These are phyloP conservation scores for Boletus mariae DNA, from an alignment of 1,284 basidiomycete genomes.

Conservation along the genomic window DNA sequence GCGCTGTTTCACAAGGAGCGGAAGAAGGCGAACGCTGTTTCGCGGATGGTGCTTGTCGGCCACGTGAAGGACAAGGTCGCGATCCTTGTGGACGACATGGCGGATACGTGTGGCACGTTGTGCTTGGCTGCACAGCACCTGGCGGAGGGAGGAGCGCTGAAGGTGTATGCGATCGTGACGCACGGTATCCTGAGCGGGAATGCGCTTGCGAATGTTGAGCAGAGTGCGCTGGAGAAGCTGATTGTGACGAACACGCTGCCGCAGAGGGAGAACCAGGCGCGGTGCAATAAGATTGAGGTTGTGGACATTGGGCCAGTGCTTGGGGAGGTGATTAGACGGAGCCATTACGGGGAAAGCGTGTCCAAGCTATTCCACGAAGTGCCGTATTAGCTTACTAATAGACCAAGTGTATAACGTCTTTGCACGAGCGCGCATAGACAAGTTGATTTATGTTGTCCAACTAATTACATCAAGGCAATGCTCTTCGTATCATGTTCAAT, in stretches of 20 bases:
- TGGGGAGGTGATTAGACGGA: constrained; percentile 94
- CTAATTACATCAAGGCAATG: constrained; percentile 43
- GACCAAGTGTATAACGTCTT: constrained; percentile 8
- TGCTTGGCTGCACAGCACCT: constrained; percentile 90
- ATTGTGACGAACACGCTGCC: constrained; percentile 99
- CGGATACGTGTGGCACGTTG: constrained; percentile 98
- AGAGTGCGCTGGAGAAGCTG: constrained; percentile 86
- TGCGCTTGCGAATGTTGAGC: constrained; percentile 71
- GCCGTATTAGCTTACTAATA: constrained; percentile 58
- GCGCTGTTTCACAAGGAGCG: constrained; percentile 99
- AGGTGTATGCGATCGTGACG: constrained; percentile 92
- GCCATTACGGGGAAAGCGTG: constrained; percentile 82
- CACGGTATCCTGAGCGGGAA: constrained; percentile 95
- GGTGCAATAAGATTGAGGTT: constrained; percentile 88
- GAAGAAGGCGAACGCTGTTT: constrained; percentile 99
- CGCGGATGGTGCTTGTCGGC: constrained; percentile 97
- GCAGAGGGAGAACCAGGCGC: constrained; percentile 73
- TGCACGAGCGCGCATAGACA: neutral
- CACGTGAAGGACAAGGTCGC: constrained; percentile 91
- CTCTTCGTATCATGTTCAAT: constrained; percentile 62
- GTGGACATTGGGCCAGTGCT: constrained; percentile 95
- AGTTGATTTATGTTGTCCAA: constrained; percentile 24
- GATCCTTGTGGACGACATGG: constrained; percentile 99
- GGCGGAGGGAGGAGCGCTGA: constrained; percentile 83
- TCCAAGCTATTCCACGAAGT: constrained; percentile 83